Evolutionary conservation across 83 land plant species (phyloP), one percentile per base, ranked within the genome.

Genomic region (Picea engelmannii): DNA sequence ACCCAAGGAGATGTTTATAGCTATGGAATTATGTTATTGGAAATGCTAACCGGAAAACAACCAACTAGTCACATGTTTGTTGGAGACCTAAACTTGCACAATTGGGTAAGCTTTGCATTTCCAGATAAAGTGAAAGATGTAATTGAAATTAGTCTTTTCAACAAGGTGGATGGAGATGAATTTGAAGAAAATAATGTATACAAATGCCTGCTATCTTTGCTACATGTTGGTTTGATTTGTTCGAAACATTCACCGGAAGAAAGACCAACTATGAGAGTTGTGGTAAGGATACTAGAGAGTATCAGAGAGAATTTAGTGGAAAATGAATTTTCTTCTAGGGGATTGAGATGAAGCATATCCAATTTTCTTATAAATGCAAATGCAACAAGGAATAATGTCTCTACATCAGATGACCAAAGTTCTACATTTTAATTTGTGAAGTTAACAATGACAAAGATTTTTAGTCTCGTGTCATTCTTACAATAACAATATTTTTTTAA

Each of bases 1-100:
- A 35, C 25, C 21, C 35, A 60, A 40, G 80, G 79, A 44, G 80
- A 82, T 76, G 59, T 82, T 7, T 82, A 82, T 13, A 82, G 83
- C 79, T 82, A 21, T 40, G 80, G 80, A 13, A 76, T 61, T 59
- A 64, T 82, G 25, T 42, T 82, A 52, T 52, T 82, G 12, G 83
- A 82, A 64, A 75, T 82, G 59, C 4, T 82, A 5, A 82, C 83
- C 4, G 27, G 80, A 62, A 82, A 61, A 25, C 27, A 79, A 44
- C 68, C 83, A 15, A 82, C 83, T 62, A 79, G 31, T 82, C 58
- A 60, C 1, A 76, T 60, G 40, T 82, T 82, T 59, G 25, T 73
- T 1, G 66, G 16, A 16, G 68, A 8, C 6, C 1, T 82, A 2
- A 82, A 7, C 35, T 47, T 82, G 16, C 79, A 25, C 9, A 17